Conservation (phyloP, 768 basidiomycete species). For the Pleurotus pulmonarius region DNA sequence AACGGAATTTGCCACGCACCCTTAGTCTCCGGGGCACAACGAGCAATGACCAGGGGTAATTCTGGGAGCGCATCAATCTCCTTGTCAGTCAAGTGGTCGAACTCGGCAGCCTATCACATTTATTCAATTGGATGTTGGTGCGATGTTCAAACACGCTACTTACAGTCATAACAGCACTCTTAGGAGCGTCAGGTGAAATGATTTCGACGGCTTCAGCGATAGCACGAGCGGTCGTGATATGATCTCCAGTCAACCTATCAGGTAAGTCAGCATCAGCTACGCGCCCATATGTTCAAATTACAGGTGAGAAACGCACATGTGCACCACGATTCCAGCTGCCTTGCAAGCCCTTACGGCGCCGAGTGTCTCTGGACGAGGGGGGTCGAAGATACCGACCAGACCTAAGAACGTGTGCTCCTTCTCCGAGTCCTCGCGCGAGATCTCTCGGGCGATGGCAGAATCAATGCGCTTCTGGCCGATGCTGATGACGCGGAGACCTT, state of each 20-base stretch:
- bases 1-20: too few species aligned
- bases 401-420: constrained; percentile 44
- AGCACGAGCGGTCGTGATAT: constrained; percentile 49
- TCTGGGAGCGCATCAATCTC: constrained; percentile 46
- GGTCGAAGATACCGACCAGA: constrained; percentile 54
- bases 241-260: constrained; percentile 51
- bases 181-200: constrained; percentile 33
- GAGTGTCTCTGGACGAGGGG: constrained; percentile 50
- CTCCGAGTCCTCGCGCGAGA: constrained; percentile 42
- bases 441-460: constrained; percentile 17
- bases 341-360: constrained; percentile 49
- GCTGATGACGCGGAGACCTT: constrained; percentile 39
- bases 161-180: constrained; percentile 36
- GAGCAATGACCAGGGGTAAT: constrained; percentile 55
- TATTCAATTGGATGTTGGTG: neutral
- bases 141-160: neutral
- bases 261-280: neutral
- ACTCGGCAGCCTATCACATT: constrained; percentile 31
- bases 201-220: constrained; percentile 51
- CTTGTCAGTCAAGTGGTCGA: constrained; percentile 49
- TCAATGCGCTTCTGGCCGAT: constrained; percentile 24
- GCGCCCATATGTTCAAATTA: neutral
- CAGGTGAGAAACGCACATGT: constrained; percentile 24
- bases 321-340: constrained; percentile 49
- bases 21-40: constrained; percentile 54